Base-by-base conservation (phyloP, 805 yeast genomes). In the Hanseniaspora jakobsenii region DNA sequence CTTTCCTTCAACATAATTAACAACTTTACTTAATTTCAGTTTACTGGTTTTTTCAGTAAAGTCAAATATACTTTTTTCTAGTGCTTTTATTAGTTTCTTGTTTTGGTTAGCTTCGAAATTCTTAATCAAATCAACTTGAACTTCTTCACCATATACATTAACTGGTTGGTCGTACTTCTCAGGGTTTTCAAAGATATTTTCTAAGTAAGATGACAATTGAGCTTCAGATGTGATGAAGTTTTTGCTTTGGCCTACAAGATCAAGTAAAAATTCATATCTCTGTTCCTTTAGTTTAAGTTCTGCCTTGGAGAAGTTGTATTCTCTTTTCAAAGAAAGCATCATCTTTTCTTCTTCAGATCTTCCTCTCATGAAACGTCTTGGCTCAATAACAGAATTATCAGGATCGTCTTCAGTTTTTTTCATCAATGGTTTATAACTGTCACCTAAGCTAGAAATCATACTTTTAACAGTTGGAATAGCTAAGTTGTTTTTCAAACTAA, bases 281-380 rank as follows among this genome's bases (percentile, higher is more conserved):
- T 64, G 61, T 50, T 73, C n/a, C n/a, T n/a, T n/a, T n/a, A n/a
- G n/a, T n/a, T 63, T 64, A 48, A 79, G 67, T 52, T 77, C 77
- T 12, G 62, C 57, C 32, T 69, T 63, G 49, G 71, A 66, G 58
- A 91, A 71, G 62, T 86, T 87, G 53, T 80, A 72, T 38, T 66
- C 61, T 52, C 87, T 71, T 59, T 81, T 82, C 53, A 74, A 70
- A 24, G 61, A 53, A 51, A 83, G 63, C 23, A 71, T 54, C 43
- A 69, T 71, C 40, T 63, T 59, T 62, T 87, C 94, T 54, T 78
- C 91, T 19, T 64, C 67, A 0, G 93, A 80, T 60, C 94, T 72
- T 37, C 64, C 72, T 56, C 81, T 71, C 68, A 87, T 73, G 49
- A 85, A 63, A 13, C 89, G 82, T 2, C 30, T 19, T 39, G 26